Percentiles rank a stretch among this genome's conserved stretches.
Conservation (phyloP, 1,139 yeast species). For the Pichia cactophila region DNA sequence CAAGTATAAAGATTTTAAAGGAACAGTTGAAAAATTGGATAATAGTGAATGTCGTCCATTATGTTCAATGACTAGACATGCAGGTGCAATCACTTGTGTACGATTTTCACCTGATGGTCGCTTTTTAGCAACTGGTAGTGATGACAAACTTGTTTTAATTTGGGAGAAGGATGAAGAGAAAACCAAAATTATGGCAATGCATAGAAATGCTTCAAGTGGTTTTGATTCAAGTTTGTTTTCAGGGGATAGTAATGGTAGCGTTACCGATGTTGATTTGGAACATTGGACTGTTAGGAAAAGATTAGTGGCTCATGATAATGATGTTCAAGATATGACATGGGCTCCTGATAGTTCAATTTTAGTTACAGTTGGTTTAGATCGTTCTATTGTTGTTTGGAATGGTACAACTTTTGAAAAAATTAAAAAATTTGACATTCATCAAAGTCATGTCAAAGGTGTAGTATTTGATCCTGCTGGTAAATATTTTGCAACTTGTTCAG, state of each 20-base stretch:
- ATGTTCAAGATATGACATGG: constrained; percentile 97
- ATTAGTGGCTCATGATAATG: constrained; percentile 92
- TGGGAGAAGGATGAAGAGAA: constrained; percentile 84
- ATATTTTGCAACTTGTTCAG: constrained; percentile 94
- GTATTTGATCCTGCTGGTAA: constrained; percentile 97
- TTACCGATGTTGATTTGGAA: constrained; percentile 51
- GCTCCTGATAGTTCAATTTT: constrained; percentile 86
- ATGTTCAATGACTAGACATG: constrained; percentile 74
- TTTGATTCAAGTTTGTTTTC: constrained; percentile 76
- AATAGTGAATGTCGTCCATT: constrained; percentile 47
- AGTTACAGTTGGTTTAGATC: constrained; percentile 89
- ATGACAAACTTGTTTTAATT: constrained; percentile 81
- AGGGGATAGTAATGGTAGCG: constrained; percentile 31
- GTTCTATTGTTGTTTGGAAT: constrained; percentile 89
- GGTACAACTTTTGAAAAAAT: constrained; percentile 87
- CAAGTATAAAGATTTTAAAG: constrained; percentile 26
- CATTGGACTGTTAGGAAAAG: constrained; percentile 92
- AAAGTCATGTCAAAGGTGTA: constrained; percentile 91
- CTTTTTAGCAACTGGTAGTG: constrained; percentile 89
- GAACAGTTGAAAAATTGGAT: constrained; percentile 19
- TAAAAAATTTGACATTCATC: constrained; percentile 85
- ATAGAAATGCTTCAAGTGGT: constrained; percentile 50
- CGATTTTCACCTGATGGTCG: constrained; percentile 89
- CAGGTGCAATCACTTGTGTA: constrained; percentile 89
- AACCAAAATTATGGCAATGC: constrained; percentile 28